Percentiles rank a stretch among this genome's conserved stretches.
Conservation (phyloP, 1,284 basidiomycete genomes). For the Fistulina hepatica region DNA sequence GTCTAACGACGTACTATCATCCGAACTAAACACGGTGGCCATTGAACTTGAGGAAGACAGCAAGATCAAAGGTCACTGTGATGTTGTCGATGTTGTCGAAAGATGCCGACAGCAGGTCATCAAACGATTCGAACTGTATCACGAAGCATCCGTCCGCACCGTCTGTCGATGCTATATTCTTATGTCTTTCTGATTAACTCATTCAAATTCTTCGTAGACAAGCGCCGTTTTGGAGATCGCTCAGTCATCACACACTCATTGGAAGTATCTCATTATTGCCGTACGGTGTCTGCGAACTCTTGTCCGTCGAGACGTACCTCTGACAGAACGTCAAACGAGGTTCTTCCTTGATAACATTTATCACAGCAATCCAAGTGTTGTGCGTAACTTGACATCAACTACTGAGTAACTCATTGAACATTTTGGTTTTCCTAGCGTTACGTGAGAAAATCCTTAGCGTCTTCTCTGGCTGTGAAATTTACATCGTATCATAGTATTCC, state of each 20-base stretch:
- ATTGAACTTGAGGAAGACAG: slow-evolving; percentile 25
- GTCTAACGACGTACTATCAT: slow-evolving; percentile 40
- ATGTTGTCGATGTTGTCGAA: slow-evolving; percentile 30
- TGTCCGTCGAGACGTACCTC: slow-evolving; percentile 62
- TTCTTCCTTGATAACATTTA: slow-evolving; percentile 47
- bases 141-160: slow-evolving; percentile 31
- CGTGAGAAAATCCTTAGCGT: slow-evolving; percentile 29
- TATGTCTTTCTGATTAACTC: neutral
- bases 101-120: slow-evolving; percentile 36
- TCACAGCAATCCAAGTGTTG: slow-evolving; percentile 54
- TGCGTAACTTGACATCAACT: slow-evolving; percentile 25
- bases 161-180: slow-evolving; percentile 26
- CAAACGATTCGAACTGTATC: slow-evolving; percentile 30
- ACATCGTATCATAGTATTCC: slow-evolving; percentile 46
- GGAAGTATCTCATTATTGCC: slow-evolving; percentile 75
- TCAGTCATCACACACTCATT: slow-evolving; percentile 57
- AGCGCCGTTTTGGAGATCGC: slow-evolving; percentile 39
- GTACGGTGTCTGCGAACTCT: slow-evolving; percentile 65
- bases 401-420: slow-evolving; percentile 8
- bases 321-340: slow-evolving; percentile 38
- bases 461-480: slow-evolving; percentile 5
- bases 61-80: slow-evolving; percentile 20
- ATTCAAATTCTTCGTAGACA: slow-evolving; percentile 22
- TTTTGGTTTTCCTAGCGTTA: slow-evolving; percentile 47
- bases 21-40: slow-evolving; percentile 29